phyloP scores from a whole-genome alignment of 2,329 filamentous ascomycete genomes.

The Didymella sp. region DNA sequence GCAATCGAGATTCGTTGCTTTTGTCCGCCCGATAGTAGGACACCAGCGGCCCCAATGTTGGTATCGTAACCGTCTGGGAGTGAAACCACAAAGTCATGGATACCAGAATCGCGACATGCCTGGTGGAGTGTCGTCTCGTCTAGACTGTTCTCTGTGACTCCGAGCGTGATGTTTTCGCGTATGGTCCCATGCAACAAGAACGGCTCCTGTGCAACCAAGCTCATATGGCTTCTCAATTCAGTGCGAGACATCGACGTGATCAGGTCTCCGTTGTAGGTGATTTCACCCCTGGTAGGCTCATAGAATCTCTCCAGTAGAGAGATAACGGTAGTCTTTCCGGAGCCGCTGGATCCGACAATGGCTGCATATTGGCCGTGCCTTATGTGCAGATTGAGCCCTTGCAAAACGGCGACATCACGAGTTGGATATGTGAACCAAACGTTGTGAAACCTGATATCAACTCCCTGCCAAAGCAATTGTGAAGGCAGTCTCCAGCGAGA shows the following conservation, averaged over 20 bases:
- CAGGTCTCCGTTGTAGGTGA: constrained; percentile 73
- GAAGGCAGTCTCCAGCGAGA: constrained; percentile 17
- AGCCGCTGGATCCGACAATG: constrained; percentile 73
- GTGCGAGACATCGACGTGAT: constrained; percentile 50
- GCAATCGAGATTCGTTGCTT: constrained; percentile 79
- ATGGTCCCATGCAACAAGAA: constrained; percentile 55
- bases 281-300: constrained; percentile 73
- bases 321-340: constrained; percentile 91
- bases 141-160: constrained; percentile 51
- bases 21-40: constrained; percentile 74
- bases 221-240: constrained; percentile 73
- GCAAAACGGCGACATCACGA: constrained; percentile 82
- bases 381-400: constrained; percentile 53
- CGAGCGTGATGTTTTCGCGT: constrained; percentile 57
- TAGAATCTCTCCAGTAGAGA: constrained; percentile 93
- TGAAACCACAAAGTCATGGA: constrained; percentile 42
- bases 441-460: constrained; percentile 72
- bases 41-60: constrained; percentile 54
- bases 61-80: constrained; percentile 42
- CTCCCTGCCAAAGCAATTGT: constrained; percentile 34
- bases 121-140: constrained; percentile 43
- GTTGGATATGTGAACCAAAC: constrained; percentile 94
- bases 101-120: constrained; percentile 39
- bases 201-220: constrained; percentile 59
- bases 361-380: constrained; percentile 61